Evolutionary conservation across 2,329 filamentous ascomycete species (phyloP).

Genomic region (Calonectria pauciramosa): DNA sequence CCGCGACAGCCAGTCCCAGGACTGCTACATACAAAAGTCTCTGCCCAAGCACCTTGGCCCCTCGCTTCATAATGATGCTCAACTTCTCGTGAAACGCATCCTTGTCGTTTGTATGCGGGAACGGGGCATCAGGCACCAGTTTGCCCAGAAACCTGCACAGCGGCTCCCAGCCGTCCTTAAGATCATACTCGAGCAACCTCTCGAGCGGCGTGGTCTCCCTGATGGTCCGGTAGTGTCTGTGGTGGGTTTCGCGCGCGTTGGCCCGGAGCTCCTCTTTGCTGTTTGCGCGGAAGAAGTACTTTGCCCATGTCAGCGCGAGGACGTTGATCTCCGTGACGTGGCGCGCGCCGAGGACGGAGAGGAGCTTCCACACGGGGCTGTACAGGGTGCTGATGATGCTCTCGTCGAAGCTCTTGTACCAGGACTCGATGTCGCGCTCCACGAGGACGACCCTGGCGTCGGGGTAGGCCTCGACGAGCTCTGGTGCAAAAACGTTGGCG

Average conservation of each 20-base stretch:
- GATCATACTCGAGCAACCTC: conserved; percentile 25
- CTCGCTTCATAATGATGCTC: conserved; percentile 22
- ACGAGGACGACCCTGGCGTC: conserved; percentile 34
- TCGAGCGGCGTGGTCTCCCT: conserved; percentile 10
- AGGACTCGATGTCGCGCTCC: conserved; percentile 32
- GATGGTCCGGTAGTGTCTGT: conserved; percentile 21
- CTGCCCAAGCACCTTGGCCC: conserved; percentile 3
- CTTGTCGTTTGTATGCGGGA: conserved; percentile 15
- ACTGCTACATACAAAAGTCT: conserved; percentile 15
- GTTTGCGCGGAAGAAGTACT: conserved; percentile 6
- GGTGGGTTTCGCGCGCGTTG: conserved; percentile 6
- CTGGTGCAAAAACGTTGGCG: conserved; percentile 28
- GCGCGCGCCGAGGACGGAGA: not conserved
- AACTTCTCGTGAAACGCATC: conserved; percentile 29
- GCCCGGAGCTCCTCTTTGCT: not conserved
- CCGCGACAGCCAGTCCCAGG: not conserved
- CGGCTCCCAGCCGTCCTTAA: conserved; percentile 28
- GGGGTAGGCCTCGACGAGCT: conserved; percentile 34
- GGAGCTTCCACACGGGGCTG: conserved; percentile 16
- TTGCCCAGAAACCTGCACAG: conserved; percentile 32
- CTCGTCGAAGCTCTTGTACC: conserved; percentile 32
- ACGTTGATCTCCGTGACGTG: conserved; percentile 3
- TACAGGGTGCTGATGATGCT: conserved; percentile 19
- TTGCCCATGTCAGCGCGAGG: not conserved
- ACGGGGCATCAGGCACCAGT: conserved; percentile 17